Percentiles rank a stretch among this genome's conserved stretches.
These are phyloP conservation scores for Suillus ampliporus DNA, from an alignment of 768 basidiomycete species.

Conservation along the genomic window DNA sequence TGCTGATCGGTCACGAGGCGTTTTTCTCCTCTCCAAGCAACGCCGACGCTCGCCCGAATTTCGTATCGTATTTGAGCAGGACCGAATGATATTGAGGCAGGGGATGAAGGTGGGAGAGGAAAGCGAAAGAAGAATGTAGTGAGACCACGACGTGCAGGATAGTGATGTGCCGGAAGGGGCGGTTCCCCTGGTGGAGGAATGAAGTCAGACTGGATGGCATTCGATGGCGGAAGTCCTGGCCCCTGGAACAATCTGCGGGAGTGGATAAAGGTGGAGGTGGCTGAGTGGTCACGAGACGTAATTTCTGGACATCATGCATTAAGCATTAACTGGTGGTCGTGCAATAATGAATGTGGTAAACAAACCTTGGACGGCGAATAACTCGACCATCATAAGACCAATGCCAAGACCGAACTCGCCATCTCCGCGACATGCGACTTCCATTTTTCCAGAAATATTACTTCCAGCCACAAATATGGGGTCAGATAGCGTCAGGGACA, in stretches of 20 bases:
- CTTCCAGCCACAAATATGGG: constrained; percentile 69
- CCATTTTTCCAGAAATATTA: constrained; percentile 74
- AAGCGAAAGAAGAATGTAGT: constrained; percentile 86
- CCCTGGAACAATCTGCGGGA: constrained; percentile 78
- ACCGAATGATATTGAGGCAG: constrained; percentile 75
- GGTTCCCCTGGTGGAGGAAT: constrained; percentile 58
- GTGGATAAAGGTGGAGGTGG: constrained; percentile 78
- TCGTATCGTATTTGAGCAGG: constrained; percentile 75
- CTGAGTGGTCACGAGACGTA: constrained; percentile 78
- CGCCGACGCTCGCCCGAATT: constrained; percentile 71
- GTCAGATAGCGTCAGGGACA: constrained; percentile 64
- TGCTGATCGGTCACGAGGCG: constrained; percentile 67
- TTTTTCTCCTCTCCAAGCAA: constrained; percentile 77
- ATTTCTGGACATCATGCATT: constrained; percentile 57
- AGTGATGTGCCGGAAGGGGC: constrained; percentile 65
- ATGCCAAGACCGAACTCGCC: constrained; percentile 67
- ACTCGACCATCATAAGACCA: constrained; percentile 76
- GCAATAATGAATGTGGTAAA: constrained; percentile 6
- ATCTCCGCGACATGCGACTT: constrained; percentile 81
- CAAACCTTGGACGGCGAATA: constrained; percentile 75
- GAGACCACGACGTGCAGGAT: constrained; percentile 74
- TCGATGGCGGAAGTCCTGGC: constrained; percentile 81
- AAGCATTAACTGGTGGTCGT: constrained; percentile 10
- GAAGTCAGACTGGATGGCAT: constrained; percentile 70
- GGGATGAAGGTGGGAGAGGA: constrained; percentile 68